These are phyloP conservation scores for Arabidopsis arenosa DNA, from an alignment of 345 rosid species.

Conservation along the genomic window DNA sequence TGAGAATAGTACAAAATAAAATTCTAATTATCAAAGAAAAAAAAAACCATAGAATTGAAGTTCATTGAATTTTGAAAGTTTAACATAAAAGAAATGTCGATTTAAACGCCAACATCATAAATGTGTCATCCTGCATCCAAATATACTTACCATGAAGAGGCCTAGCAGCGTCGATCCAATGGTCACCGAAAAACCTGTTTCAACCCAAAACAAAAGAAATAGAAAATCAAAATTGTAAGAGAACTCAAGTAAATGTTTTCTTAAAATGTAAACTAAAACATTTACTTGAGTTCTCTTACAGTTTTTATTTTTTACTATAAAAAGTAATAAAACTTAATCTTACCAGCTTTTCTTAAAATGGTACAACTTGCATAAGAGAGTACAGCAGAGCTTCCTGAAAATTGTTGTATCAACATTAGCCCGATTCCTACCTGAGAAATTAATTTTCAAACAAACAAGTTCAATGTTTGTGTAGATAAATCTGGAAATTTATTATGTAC, in stretches of 20 bases:
- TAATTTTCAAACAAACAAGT: constrained; percentile 4
- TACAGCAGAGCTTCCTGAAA: constrained; percentile 48
- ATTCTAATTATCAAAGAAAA: neutral
- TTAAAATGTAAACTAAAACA: no score
- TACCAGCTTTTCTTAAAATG: constrained; percentile 54
- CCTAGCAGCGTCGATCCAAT: constrained; percentile 48
- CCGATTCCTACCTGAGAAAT: constrained; percentile 55
- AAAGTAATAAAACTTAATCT: neutral
- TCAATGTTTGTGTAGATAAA: constrained; percentile 30
- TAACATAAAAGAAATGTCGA: no score
- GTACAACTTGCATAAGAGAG: constrained; percentile 47
- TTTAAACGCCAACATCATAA: no score
- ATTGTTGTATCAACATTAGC: constrained; percentile 52
- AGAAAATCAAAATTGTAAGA: neutral
- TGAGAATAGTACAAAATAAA: constrained; percentile 20
- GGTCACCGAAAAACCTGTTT: constrained; percentile 44
- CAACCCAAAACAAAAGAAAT: neutral
- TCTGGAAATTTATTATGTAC: neutral
- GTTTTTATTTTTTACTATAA: no score
- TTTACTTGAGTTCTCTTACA: no score
- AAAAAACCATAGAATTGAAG: no score
- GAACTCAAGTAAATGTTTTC: neutral
- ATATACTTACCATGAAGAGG: constrained; percentile 44
- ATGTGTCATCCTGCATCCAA: no score
- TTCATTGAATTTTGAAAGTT: no score